Conservation (phyloP, 495 filamentous ascomycete genomes). For the Xylaria venustula region DNA sequence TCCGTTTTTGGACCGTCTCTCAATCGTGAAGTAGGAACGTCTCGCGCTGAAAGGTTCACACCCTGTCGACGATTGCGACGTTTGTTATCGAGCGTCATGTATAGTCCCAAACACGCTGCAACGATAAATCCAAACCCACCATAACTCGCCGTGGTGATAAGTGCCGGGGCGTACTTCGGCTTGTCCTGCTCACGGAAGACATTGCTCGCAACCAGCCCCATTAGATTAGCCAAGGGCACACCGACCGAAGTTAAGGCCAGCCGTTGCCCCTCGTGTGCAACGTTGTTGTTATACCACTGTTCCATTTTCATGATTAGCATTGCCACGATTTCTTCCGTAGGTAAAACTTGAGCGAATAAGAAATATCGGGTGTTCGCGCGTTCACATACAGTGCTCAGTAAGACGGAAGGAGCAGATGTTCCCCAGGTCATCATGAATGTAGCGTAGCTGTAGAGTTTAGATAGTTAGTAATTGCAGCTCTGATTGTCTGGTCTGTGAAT, state of each 20-base stretch:
- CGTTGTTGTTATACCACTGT: constrained; percentile 77
- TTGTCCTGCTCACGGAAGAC: constrained; percentile 70
- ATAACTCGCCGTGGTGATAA: constrained; percentile 72
- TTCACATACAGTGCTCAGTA: constrained; percentile 45
- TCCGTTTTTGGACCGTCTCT: constrained; percentile 63
- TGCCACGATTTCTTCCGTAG: neutral
- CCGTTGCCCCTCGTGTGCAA: constrained; percentile 70
- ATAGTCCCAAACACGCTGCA: constrained; percentile 57
- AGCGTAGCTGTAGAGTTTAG: constrained; percentile 46
- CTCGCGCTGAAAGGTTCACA: constrained; percentile 56
- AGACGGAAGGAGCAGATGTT: constrained; percentile 55
- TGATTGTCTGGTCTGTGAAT: neutral
- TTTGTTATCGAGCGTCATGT: constrained; percentile 71
- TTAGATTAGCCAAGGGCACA: constrained; percentile 76
- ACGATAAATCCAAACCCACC: constrained; percentile 62
- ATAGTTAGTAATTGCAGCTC: neutral
- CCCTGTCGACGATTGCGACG: constrained; percentile 62
- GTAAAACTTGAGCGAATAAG: neutral
- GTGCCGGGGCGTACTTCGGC: constrained; percentile 72
- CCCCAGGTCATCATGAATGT: constrained; percentile 84
- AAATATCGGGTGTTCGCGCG: neutral
- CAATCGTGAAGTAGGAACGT: constrained; percentile 67
- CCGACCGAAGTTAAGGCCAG: constrained; percentile 70
- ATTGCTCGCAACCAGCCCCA: constrained; percentile 73
- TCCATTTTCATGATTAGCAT: neutral